phyloP scores from a whole-genome alignment of 1,139 yeast species.

The Taiozyma onychis region DNA sequence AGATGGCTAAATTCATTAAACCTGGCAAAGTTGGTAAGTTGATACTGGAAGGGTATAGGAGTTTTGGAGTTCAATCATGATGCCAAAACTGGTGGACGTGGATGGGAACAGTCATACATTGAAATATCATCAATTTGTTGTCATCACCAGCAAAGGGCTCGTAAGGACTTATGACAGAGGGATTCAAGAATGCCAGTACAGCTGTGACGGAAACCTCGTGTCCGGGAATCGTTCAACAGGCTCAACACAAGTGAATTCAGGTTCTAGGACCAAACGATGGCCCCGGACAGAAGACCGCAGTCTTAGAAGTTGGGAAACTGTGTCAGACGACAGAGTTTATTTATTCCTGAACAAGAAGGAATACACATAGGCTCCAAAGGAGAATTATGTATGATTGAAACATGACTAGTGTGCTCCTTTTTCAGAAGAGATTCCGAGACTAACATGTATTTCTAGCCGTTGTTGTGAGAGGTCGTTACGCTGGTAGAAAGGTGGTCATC shows the following conservation, averaged over 20 bases:
- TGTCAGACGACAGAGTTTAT: not conserved
- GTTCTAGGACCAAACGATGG: too few relatives aligned
- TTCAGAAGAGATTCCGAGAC: not conserved
- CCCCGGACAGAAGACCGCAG: too few relatives aligned
- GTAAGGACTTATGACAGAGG: not conserved
- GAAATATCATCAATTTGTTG: not conserved
- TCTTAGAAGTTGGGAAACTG: not conserved
- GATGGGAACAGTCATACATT: not conserved
- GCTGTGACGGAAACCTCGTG: too few relatives aligned
- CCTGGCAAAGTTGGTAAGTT: slow-evolving; percentile 99
- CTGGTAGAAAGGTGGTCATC: slow-evolving; percentile 99
- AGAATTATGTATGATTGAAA: not conserved
- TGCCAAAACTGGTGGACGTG: not conserved
- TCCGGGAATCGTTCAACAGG: too few relatives aligned
- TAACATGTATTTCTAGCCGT: slow-evolving; percentile 53
- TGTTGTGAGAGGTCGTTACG: slow-evolving; percentile 99
- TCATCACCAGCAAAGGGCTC: not conserved
- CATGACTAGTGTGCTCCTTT: not conserved
- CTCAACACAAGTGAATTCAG: too few relatives aligned
- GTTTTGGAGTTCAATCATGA: not conserved
- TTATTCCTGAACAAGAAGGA: too few relatives aligned
- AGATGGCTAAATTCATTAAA: slow-evolving; percentile 97
- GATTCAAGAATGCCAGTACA: not conserved
- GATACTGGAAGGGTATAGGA: not conserved
- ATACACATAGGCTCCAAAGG: not conserved